Base-by-base conservation (phyloP, 1,284 basidiomycete species). In the Tetrapyrgos nigripes region DNA sequence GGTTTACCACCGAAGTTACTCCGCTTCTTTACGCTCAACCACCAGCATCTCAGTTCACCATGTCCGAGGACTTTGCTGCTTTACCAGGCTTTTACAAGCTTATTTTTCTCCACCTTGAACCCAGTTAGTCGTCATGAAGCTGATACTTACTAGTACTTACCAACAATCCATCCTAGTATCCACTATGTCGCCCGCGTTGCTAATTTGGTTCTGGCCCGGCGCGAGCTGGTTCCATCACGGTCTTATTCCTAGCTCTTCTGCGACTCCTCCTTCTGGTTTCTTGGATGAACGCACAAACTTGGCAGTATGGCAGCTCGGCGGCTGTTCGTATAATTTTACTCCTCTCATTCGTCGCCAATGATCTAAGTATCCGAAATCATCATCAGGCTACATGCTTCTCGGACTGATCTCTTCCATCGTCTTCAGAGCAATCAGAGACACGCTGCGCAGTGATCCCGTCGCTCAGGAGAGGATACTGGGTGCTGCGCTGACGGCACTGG, bases 381-480 rank as follows among this genome's bases (percentile, higher is more conserved):
- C 44, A 28, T 57, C 55, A 92, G 90, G 88, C 63, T 92, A 91
- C 66, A 73, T 91, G 60, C 75, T 92, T 2, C 74, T 92, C 3
- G 84, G 84, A 14, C 71, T 91, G 61, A 79, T 91, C 51, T 88
- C 88, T 6, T 84, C 86, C 2, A 68, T 91, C 29, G 88, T 88
- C 3, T 89, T 92, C 67, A 84, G 90, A 33, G 87, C 88, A 2
- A 79, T 89, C 44, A 76, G 88, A 53, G 85, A 90, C 64, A 77
- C 86, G 1, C 69, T 92, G 9, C 82, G 82, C 0, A 68, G 82
- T 52, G 82, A 91, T 66, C 84, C 82, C 6, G 78, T 73, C 37
- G 84, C 85, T 0, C 90, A 92, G 69, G 90, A 92, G 68, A 83
- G 84, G 50, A 86, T 92, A 53, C 66, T 92, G 10, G 88, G 88